Base-by-base conservation (phyloP, 1,284 basidiomycete genomes). In the Cutaneotrichosporon sp. region DNA sequence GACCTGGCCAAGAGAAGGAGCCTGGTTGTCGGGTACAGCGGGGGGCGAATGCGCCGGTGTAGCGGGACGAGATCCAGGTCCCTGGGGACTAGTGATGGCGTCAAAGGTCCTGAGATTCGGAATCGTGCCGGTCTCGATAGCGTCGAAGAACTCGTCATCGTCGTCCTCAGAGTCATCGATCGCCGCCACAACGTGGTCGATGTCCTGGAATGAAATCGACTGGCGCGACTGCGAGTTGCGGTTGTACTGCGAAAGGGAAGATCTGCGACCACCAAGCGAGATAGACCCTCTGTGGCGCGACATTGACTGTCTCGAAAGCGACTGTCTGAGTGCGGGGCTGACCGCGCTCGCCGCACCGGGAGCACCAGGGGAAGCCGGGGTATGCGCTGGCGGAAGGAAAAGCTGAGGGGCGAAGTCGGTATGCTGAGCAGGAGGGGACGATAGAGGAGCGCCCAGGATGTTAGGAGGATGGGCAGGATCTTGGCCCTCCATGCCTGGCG, bases 101-200 rank as follows among this genome's bases (percentile, higher is more conserved):
- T 84, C 79, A 46, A 82, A 80, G 22, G 91, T 79, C 35, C 86
- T 76, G 5, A 91, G 78, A 52, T 71, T 71, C 60, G 88, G 87
- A 0, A 93, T 76, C 26, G 79, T 81, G 50, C 86, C 87, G 10
- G 84, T 77, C 68, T 97, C 94, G 66, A 97, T 92, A 17, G 93
- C 92, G 70, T 97, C 94, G 67, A 96, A 97, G 76, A 97, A 97
- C 74, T 97, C 92, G 75, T 97, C 92, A 66, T 93, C 90, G 47
- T 90, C 88, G 60, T 93, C 90, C 31, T 78, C 76, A 10, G 59
- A 60, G 1, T 79, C 79, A 19, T 66, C 64, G 8, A 56, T 51
- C 1, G 64, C 68, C 1, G 64, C 68, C 2, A 62, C 61, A 19
- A 73, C 59, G 10, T 67, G 62, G 48, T 62, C 49, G 65, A 75